A percentile compares a stretch with the other conserved stretches of the same genome.
Evolutionary conservation across 768 basidiomycete species (phyloP).

Genomic region (Leccinum truebloodii): DNA sequence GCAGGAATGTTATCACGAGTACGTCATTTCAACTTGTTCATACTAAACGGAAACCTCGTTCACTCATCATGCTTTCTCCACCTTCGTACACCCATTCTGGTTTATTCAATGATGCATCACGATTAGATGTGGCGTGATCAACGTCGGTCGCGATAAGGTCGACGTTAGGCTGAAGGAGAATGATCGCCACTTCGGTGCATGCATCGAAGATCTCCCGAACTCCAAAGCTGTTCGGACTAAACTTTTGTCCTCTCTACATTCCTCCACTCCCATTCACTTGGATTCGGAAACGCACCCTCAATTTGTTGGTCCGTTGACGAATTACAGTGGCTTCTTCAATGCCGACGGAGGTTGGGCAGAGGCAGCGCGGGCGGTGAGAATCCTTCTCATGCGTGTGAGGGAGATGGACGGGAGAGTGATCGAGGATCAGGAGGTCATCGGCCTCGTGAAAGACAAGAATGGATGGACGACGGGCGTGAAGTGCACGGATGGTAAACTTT

Average conservation of each 20-base stretch:
- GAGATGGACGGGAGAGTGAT: slow-evolving; percentile 61
- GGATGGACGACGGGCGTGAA: slow-evolving; percentile 58
- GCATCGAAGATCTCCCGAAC: slow-evolving; percentile 36
- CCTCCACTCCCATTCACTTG: not conserved
- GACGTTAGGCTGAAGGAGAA: slow-evolving; percentile 59
- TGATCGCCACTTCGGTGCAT: slow-evolving; percentile 58
- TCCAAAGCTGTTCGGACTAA: slow-evolving; percentile 17
- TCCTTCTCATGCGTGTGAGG: slow-evolving; percentile 56
- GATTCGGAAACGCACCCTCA: slow-evolving; percentile 4
- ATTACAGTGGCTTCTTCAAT: slow-evolving; percentile 64
- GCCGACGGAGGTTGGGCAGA: slow-evolving; percentile 83
- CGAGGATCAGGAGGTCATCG: slow-evolving; percentile 56
- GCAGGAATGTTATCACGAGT: slow-evolving; percentile 85
- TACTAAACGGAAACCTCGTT: not conserved
- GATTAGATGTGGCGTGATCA: slow-evolving; percentile 30
- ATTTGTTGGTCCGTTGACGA: slow-evolving; percentile 19
- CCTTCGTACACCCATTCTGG: not conserved
- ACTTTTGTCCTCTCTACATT: slow-evolving; percentile 16
- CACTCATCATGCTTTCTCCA: not conserved
- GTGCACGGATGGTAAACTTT: slow-evolving; percentile 56
- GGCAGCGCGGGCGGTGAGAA: slow-evolving; percentile 63
- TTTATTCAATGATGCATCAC: not conserved
- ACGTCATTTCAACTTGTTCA: slow-evolving; percentile 28
- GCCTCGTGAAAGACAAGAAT: slow-evolving; percentile 41
- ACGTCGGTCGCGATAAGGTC: slow-evolving; percentile 38